Evolutionary conservation across 495 filamentous ascomycete species (phyloP).

Genomic region (Chaetomium cochliodes): DNA sequence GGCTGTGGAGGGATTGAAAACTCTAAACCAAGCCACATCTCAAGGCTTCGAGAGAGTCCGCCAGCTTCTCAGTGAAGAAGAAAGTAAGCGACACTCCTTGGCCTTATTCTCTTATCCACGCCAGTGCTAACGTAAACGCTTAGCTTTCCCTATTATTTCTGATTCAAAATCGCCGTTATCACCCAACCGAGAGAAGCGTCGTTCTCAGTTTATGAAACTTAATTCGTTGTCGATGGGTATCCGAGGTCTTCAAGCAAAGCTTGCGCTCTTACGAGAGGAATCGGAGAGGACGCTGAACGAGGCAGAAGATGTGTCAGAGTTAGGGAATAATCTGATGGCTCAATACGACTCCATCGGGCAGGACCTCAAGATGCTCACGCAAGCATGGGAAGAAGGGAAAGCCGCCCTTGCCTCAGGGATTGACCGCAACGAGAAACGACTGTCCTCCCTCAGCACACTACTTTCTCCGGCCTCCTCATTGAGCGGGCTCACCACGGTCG

Average conservation of each 20-base stretch:
- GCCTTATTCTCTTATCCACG: not conserved
- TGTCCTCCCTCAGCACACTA: conserved; percentile 67
- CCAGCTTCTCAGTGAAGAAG: conserved; percentile 74
- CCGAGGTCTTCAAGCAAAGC: conserved; percentile 87
- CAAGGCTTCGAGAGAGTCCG: conserved; percentile 56
- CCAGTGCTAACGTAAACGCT: conserved; percentile 16
- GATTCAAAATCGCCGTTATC: conserved; percentile 69
- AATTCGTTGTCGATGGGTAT: conserved; percentile 87
- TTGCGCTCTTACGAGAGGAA: conserved; percentile 89
- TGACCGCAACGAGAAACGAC: conserved; percentile 65
- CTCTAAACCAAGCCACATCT: conserved; percentile 58
- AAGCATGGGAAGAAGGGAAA: conserved; percentile 90
- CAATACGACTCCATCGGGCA: conserved; percentile 94
- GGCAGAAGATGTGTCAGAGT: conserved; percentile 67
- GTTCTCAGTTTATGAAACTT: conserved; percentile 80
- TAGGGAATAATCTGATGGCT: conserved; percentile 71
- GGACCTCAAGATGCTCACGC: conserved; percentile 77
- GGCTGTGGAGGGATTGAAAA: conserved; percentile 72
- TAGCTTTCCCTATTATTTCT: conserved; percentile 41
- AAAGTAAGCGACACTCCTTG: conserved; percentile 57
- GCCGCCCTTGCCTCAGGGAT: conserved; percentile 70
- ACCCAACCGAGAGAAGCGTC: conserved; percentile 73
- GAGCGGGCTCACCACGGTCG: conserved; percentile 79
- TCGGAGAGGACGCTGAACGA: conserved; percentile 73
- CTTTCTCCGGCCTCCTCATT: conserved; percentile 77